Evolutionary conservation across 1,284 basidiomycete species (phyloP).

Genomic region (Tilletia walkeri): DNA sequence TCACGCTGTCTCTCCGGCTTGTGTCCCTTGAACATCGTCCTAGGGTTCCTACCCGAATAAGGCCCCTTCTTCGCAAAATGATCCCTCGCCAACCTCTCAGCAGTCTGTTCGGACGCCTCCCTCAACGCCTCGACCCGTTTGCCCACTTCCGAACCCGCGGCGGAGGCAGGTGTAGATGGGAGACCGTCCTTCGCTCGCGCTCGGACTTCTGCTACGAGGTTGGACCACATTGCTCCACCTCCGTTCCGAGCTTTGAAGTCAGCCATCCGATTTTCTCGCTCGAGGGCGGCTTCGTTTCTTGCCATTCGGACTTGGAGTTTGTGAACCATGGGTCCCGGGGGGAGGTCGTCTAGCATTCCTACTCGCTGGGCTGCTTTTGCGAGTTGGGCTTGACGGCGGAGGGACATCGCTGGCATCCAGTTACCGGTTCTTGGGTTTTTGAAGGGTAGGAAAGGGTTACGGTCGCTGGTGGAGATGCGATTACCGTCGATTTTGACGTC

Average conservation of each 20-base stretch:
- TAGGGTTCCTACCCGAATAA: slow-evolving; percentile 4
- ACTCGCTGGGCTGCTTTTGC: slow-evolving; percentile 13
- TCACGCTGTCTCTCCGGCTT: slow-evolving; percentile 5
- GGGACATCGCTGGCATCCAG: neutral
- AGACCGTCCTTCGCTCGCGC: neutral
- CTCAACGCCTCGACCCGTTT: neutral
- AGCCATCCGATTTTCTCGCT: neutral
- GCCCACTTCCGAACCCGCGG: neutral
- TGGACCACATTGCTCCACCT: neutral
- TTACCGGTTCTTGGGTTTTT: slow-evolving; percentile 5
- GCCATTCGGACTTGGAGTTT: neutral
- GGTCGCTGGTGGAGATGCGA: neutral
- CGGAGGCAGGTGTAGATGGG: neutral
- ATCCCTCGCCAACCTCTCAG: neutral
- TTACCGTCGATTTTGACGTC: neutral
- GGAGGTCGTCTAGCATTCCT: slow-evolving; percentile 10
- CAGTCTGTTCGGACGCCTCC: neutral
- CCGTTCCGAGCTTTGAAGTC: neutral
- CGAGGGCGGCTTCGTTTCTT: neutral
- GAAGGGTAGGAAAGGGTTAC: slow-evolving; percentile 10
- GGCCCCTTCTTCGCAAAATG: neutral
- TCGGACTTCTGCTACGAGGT: neutral
- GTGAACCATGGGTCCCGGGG: neutral
- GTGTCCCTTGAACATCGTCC: slow-evolving; percentile 16
- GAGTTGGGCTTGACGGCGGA: slow-evolving; percentile 14